These are phyloP conservation scores for Diaporthe helianthi DNA, from an alignment of 2,329 filamentous ascomycete species.

Conservation along the genomic window DNA sequence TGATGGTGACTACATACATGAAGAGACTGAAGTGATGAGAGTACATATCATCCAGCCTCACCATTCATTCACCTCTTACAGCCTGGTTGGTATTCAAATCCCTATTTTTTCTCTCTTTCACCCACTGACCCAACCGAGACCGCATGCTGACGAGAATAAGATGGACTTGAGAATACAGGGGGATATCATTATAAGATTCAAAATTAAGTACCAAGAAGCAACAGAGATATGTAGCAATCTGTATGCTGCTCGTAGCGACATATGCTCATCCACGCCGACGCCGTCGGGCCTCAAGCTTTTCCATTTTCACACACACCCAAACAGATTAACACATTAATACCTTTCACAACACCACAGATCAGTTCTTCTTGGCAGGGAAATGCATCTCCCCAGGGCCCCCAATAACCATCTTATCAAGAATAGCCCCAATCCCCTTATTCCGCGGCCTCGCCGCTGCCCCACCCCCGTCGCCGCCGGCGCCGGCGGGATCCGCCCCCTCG, in stretches of 20 bases:
- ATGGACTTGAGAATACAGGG: neutral
- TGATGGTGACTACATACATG: no score
- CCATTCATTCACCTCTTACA: no score
- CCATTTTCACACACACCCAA: neutral
- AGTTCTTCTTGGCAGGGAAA: slow-evolving; percentile 29
- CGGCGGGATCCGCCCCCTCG: slow-evolving; percentile 39
- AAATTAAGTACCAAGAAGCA: neutral
- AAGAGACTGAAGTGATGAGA: no score
- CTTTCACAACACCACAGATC: neutral
- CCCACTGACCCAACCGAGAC: neutral
- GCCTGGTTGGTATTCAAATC: no score
- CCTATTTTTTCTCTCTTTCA: no score
- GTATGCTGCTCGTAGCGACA: neutral
- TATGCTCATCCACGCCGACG: neutral
- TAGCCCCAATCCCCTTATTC: slow-evolving; percentile 65
- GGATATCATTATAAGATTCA: slow-evolving; percentile 21
- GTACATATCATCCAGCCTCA: neutral
- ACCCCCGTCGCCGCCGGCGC: neutral
- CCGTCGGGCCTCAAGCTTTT: neutral
- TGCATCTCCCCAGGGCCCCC: slow-evolving; percentile 33
- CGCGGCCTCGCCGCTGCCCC: no score
- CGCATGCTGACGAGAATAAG: no score
- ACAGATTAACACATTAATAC: neutral
- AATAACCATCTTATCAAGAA: slow-evolving; percentile 71
- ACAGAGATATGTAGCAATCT: neutral